phyloP scores from a whole-genome alignment of 192 early-diverging fungal species.

The Entomortierella lignicola region DNA sequence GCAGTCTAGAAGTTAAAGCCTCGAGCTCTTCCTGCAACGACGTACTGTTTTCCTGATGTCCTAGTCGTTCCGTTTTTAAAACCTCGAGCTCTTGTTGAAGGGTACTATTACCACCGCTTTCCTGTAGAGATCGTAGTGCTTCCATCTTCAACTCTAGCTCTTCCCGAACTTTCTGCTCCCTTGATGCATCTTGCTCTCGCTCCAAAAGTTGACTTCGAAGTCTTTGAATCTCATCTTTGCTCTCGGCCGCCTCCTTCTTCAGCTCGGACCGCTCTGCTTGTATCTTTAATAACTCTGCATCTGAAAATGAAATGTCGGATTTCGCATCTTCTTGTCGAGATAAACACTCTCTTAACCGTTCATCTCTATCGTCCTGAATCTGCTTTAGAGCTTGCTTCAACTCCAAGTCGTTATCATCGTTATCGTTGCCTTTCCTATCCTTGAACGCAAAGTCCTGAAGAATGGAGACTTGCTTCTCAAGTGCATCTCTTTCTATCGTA shows the following conservation, averaged over 20 bases:
- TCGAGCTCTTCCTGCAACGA: constrained; percentile 6
- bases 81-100: constrained; percentile 8
- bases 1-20: neutral
- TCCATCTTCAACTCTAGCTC: constrained; percentile 20
- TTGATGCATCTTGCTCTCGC: constrained; percentile 2
- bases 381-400: neutral
- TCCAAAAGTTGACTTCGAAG: constrained; percentile 3
- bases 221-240: constrained; percentile 22
- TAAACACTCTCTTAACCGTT: neutral
- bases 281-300: neutral
- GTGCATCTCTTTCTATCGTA: constrained; percentile 7
- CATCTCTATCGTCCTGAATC: constrained; percentile 2
- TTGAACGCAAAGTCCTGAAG: neutral
- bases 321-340: neutral
- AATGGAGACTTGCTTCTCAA: constrained; percentile 15
- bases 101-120: neutral
- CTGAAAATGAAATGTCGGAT: neutral
- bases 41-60: neutral
- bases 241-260: constrained; percentile 10
- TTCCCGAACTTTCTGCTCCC: constrained; percentile 10
- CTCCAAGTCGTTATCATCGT: neutral
- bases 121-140: constrained; percentile 2
- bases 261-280: neutral
- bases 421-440: neutral
- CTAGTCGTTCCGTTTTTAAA: neutral